phyloP scores from a whole-genome alignment of 2,329 filamentous ascomycete genomes.

The Sclerotinia borealis region DNA sequence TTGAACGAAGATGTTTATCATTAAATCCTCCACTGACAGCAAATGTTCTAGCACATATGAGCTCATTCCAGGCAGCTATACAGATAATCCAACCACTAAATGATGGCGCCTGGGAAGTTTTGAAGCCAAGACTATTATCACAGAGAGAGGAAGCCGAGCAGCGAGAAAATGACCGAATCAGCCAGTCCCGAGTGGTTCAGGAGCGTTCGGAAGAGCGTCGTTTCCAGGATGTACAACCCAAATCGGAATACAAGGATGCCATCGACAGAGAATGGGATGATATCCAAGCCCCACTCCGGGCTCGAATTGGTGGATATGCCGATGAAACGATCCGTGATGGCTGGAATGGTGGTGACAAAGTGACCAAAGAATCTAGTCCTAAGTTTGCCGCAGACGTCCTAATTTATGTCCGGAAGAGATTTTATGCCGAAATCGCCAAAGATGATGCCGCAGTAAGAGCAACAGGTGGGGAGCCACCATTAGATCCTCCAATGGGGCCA shows the following conservation, averaged over 20 bases:
- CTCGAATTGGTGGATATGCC: constrained; percentile 58
- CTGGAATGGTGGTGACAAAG: constrained; percentile 58
- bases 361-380: constrained; percentile 57
- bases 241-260: constrained; percentile 47
- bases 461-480: constrained; percentile 39
- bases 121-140: constrained; percentile 60
- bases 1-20: constrained; percentile 61
- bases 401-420: constrained; percentile 59
- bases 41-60: constrained; percentile 60
- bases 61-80: constrained; percentile 67
- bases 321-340: constrained; percentile 61
- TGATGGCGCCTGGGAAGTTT: constrained; percentile 62
- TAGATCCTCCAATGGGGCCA: constrained; percentile 47
- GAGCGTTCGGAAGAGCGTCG: constrained; percentile 34
- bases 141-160: constrained; percentile 61
- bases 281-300: constrained; percentile 59
- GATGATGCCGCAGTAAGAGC: constrained; percentile 43
- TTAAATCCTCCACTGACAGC: constrained; percentile 60
- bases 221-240: constrained; percentile 33
- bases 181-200: constrained; percentile 33
- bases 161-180: constrained; percentile 40
- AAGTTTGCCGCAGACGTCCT: constrained; percentile 69
- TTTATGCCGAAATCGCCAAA: constrained; percentile 54
- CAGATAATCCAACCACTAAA: constrained; percentile 63
- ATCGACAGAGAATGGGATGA: constrained; percentile 67